These are phyloP conservation scores for Erythrobasidium yunnanense DNA, from an alignment of 768 basidiomycete species.

Conservation along the genomic window DNA sequence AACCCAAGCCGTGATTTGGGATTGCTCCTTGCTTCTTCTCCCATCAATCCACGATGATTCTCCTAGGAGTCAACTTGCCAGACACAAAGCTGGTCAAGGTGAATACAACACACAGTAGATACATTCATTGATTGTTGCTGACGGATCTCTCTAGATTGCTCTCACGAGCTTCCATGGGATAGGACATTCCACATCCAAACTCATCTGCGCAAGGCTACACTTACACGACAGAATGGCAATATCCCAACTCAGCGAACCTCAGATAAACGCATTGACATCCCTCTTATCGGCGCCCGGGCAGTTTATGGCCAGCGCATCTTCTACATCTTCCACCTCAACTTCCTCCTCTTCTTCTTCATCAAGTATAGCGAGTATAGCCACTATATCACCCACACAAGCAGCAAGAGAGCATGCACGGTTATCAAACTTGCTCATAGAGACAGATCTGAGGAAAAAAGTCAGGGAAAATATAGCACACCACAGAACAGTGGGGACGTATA, in stretches of 20 bases:
- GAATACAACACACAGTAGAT: slow-evolving; percentile 8
- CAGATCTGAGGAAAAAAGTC: slow-evolving; percentile 68
- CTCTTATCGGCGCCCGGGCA: slow-evolving; percentile 78
- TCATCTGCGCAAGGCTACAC: slow-evolving; percentile 79
- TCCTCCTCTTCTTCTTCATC: slow-evolving; percentile 39
- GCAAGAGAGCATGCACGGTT: slow-evolving; percentile 52
- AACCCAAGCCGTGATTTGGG: not conserved
- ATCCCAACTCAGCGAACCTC: slow-evolving; percentile 66
- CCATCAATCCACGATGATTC: slow-evolving; percentile 49
- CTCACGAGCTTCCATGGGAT: slow-evolving; percentile 82
- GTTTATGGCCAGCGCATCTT: slow-evolving; percentile 43
- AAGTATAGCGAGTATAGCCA: not conserved
- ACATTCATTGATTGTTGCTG: not conserved
- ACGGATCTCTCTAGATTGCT: slow-evolving; percentile 55
- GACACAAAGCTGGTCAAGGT: slow-evolving; percentile 70
- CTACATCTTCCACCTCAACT: slow-evolving; percentile 42
- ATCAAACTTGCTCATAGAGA: slow-evolving; percentile 68
- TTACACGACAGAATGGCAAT: slow-evolving; percentile 79
- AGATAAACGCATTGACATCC: slow-evolving; percentile 82
- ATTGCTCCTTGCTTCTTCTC: not conserved
- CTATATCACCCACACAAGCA: too few relatives aligned
- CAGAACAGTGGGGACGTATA: slow-evolving; percentile 84
- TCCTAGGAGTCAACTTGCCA: slow-evolving; percentile 71
- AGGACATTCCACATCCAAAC: slow-evolving; percentile 60
- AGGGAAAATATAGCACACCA: slow-evolving; percentile 87